Percentiles rank a stretch among this genome's conserved stretches.
phyloP scores from a whole-genome alignment of 345 rosid genomes.

The Diplotaxis tenuifolia region DNA sequence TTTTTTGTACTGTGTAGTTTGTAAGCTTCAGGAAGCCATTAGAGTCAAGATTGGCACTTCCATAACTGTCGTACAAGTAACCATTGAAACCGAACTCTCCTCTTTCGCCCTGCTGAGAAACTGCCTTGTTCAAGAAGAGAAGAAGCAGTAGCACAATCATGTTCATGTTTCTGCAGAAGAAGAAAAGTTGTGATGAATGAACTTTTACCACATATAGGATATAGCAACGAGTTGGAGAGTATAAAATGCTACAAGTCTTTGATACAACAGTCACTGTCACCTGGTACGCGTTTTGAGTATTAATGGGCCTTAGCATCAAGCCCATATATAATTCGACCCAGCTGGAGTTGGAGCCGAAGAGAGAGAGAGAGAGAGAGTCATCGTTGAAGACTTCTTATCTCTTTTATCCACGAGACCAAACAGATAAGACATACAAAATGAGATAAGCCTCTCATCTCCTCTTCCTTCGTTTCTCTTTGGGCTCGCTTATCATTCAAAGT shows the following conservation, averaged over 20 bases:
- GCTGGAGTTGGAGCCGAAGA: neutral
- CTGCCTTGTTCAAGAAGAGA: neutral
- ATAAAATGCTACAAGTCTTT: too few relatives aligned
- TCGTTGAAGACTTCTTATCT: neutral
- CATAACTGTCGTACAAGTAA: neutral
- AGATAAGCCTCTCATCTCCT: conserved; percentile 32
- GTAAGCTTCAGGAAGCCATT: conserved; percentile 55
- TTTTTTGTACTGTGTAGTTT: neutral
- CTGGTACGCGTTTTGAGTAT: neutral
- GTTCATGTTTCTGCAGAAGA: neutral
- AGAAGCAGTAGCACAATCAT: neutral
- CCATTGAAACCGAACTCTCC: neutral
- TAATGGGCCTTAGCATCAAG: neutral
- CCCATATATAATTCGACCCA: neutral
- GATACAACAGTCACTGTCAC: neutral
- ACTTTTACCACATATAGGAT: neutral
- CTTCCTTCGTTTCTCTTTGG: neutral
- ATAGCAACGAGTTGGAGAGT: neutral
- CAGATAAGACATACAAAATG: conserved; percentile 1
- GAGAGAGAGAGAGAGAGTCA: neutral
- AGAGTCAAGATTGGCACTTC: conserved; percentile 26
- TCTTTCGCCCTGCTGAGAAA: neutral
- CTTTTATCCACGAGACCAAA: neutral
- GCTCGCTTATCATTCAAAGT: neutral
- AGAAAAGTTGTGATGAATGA: neutral